Evolutionary conservation across 345 rosid genomes (phyloP), one percentile per base, ranked within the genome.

Genomic region (Melastoma malabathricum): DNA sequence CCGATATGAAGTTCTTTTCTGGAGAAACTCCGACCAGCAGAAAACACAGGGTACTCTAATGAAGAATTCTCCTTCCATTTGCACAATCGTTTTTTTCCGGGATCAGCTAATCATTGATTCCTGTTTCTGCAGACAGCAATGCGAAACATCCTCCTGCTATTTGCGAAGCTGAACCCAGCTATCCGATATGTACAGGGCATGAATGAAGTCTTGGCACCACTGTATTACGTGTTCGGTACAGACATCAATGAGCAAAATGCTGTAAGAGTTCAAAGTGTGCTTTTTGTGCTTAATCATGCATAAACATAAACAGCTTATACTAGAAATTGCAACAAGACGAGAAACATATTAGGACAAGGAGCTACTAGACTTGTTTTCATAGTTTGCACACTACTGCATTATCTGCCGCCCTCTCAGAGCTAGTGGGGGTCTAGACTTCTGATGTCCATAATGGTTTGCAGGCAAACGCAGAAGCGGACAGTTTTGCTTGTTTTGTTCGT

Each of bases 171-270:
- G 52, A 82, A 82, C 71, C 90, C 90, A 13, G 86, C 77, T 13
- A 80, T 83, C 55, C 67, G 82, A 38, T 83, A 80, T 64, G 86
- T 80, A 18, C 92, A 83, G 73, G 92, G 92, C 63, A 83, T 80
- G 92, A 79, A 83, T 39, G 92, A 83, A 71, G 86, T 83, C 64
- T 66, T 83, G 75, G 84, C 86, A 13, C 86, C 92, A 46, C 52
- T 83, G 53, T 70, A 73, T 66, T 83, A 77, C n/a, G 65, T 77
- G 17, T 77, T 80, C 46, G 72, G 80, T 56, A 63, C 76, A 16
- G 86, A 76, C 63, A 59, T 68, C 2, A 67, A 77, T 5, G 82
- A 73, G 54, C 62, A 69, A 52, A 75, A 82, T 69, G 75, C 72
- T 51, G 90, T 82, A 71, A 79, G 81, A 52, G 41, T 58, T 12